Evolutionary conservation across 495 filamentous ascomycete species (phyloP), one percentile per base, ranked within the genome.

Genomic region (Aspergillus taichungensis): DNA sequence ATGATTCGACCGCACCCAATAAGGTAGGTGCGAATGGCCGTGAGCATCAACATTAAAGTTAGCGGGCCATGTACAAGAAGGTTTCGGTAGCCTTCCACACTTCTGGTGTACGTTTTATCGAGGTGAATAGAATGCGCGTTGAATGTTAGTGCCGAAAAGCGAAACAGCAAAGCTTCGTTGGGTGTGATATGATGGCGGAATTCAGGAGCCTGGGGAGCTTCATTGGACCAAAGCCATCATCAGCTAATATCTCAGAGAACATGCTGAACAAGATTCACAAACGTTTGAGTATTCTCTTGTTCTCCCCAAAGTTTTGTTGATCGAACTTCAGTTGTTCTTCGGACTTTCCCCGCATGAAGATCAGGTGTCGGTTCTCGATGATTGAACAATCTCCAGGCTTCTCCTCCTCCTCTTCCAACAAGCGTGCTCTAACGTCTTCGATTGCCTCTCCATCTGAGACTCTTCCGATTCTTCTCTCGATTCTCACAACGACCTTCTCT

Each of bases 61-160:
- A 97, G 68, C 0, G 91, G 91, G 0, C 91, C 91, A 55, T 96
- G 91, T 28, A 95, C 84, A 9, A 97, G 73, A 18, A 87, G 67
- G 41, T 81, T 75, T 9, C 71, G 74, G 58, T 91, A 79, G 6
- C 84, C 86, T 62, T 97, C 91, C 2, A 78, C 64, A 28, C 77
- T 67, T 13, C 73, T 74, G 13, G 80, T 79, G 64, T 87, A 94
- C 11, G 68, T 45, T 4, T 71, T 75, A 58, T 94, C 85, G n/a
- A 92, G 72, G 54, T 95, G 88, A 45, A 94, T 94, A 6, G 72
- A 66, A 57, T 94, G 88, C 6, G 87, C 84, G 60, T 95, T 95
- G 73, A 84, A 88, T 5, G 83, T 88, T 12, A 95, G 73, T 0
- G 86, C 86, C 28, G 81, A 87, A 66, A 84, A 94, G n/a, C 86